Base-by-base conservation (phyloP, 805 yeast genomes). In the Saturnispora ahearnii region DNA sequence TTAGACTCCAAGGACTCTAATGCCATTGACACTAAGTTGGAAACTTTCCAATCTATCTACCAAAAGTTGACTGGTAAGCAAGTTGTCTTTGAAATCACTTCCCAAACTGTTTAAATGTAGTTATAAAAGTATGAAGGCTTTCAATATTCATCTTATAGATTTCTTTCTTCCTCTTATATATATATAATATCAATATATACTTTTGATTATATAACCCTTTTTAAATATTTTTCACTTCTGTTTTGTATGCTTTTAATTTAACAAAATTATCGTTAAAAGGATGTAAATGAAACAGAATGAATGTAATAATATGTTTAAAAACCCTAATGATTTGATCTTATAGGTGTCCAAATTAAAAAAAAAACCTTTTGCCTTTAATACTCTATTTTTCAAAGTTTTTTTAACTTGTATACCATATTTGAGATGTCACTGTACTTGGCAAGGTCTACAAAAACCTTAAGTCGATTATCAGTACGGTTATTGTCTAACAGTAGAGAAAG, bases 11-110 rank as follows among this genome's bases (percentile, higher is more conserved):
- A 93, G 86, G 97, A 91, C 75, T 85, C 95, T 64, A 83, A 89
- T 67, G 81, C 88, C 71, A 90, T 93, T 69, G 98, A 91, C 78
- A 88, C 93, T 89, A 93, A 93, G 82, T 85, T 91, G 73, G 98
- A 91, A 76, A 88, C 98, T 64, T 93, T 91, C 96, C 96, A 91
- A 82, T 84, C 96, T 65, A 90, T 91, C 71, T 91, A 91, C 95
- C 78, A 78, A 78, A 91, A 91, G 82, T 87, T 91, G 77, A 91
- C 99, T 70, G 99, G 99, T 79, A 91, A 93, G 84, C 95, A 90
- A 78, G 96, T 93, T 78, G 93, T 89, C 68, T 91, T 91, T 72
- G 98, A 91, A 84, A 87, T 91, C 68, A 87, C 87, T 73, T 66
- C 69, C 59, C 75, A 73, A 62, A 69, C 70, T 66, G 65, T 66